Evolutionary conservation across 2,329 filamentous ascomycete species (phyloP), one percentile per base, ranked within the genome.

Genomic region (Allantophomopsis lycopodina): DNA sequence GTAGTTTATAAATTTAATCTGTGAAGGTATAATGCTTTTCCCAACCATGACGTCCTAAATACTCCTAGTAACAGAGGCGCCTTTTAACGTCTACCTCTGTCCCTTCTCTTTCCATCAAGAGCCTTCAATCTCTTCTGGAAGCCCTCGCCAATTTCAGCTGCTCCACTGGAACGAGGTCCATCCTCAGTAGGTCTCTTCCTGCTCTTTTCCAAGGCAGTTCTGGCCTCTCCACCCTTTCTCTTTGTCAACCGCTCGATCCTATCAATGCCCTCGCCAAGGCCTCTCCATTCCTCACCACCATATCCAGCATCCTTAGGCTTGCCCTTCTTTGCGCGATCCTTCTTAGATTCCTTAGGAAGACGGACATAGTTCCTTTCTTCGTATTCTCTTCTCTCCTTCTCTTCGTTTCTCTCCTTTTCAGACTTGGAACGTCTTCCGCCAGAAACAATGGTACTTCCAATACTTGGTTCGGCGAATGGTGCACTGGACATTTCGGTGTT

Each of bases 351-450:
- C 52, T 78, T 80, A 11, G 89, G 87, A 51, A 98, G 65, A 49
- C 91, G 83, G 13, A 85, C 76, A 54, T 95, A 89, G 63, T 98
- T 94, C 49, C 69, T 73, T 63, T 98, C 91, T 65, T 98, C 91
- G 62, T 95, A 98, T 36, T 83, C 75, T 43, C 73, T 73, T 40
- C 83, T 70, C 62, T 94, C 88, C 2, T 73, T 73, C 58, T 96
- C 88, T 32, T 76, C 75, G 46, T 76, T 76, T 41, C 83, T 74
- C 56, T 95, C 82, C 28, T 76, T 69, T 12, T 78, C 73, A 5
- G 83, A 84, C 68, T 88, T 91, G 53, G 77, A 76, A 56, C 76
- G 76, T 46, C 89, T 76, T 28, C 91, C 91, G 37, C 83, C 79
- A 37, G 77, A 69, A 4, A 80, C 68, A 50, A 95, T 93, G 14